Evolutionary conservation across 805 yeast genomes (phyloP).

Genomic region (Myxozyma udenii): DNA sequence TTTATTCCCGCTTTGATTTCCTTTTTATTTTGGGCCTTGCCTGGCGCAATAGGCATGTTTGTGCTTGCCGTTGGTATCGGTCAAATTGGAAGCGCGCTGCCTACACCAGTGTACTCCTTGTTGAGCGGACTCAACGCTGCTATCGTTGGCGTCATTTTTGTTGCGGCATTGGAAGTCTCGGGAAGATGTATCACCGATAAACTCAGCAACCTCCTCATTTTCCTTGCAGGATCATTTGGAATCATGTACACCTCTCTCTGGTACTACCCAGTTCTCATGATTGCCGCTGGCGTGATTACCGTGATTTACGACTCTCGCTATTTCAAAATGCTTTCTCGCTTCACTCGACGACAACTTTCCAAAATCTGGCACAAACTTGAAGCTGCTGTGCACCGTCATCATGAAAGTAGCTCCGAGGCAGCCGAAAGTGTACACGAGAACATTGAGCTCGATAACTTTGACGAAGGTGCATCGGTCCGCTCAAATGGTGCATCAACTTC

Average conservation of each 20-base stretch:
- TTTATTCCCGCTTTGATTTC: conserved; percentile 22
- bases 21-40: conserved; percentile 24
- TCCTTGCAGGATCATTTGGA: conserved; percentile 21
- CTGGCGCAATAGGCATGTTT: conserved; percentile 27
- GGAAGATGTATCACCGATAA: conserved; percentile 23
- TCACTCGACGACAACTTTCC: not conserved
- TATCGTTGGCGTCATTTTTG: conserved; percentile 26
- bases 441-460: not conserved
- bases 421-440: not conserved
- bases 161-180: conserved; percentile 22
- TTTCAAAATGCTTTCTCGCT: not conserved
- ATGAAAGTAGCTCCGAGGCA: not conserved
- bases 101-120: conserved; percentile 22
- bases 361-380: not conserved
- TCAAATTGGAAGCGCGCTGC: conserved; percentile 17
- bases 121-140: conserved; percentile 26
- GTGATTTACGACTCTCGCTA: conserved; percentile 15
- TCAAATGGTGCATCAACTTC: not conserved
- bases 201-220: conserved; percentile 17
- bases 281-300: conserved; percentile 18
- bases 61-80: conserved; percentile 25
- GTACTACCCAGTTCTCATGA: conserved; percentile 27
- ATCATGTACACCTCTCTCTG: conserved; percentile 23
- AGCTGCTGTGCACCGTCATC: not conserved
- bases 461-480: not conserved